Percentiles rank a stretch among this genome's conserved stretches.
Evolutionary conservation across 345 rosid species (phyloP).

Genomic region (Capsella bursapastoris): DNA sequence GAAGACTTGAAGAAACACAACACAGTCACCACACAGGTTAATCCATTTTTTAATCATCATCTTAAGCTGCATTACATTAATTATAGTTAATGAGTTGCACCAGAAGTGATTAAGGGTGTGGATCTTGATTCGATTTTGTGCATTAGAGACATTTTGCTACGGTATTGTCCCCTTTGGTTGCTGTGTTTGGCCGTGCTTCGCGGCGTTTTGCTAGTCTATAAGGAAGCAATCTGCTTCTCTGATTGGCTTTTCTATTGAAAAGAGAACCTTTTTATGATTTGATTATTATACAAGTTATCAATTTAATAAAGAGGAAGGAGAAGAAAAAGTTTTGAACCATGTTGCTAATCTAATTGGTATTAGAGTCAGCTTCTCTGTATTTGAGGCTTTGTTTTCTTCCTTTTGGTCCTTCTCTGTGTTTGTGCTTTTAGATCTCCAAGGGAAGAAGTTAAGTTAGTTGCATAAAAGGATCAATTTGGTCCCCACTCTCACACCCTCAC

Average conservation of each 20-base stretch:
- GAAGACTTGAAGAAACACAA: constrained; percentile 50
- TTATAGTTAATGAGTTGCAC: constrained; percentile 15
- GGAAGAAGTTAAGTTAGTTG: constrained; percentile 52
- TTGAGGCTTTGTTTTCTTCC: constrained; percentile 37
- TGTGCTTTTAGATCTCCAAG: constrained; percentile 59
- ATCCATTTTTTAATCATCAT: constrained; percentile 12
- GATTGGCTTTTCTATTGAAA: constrained; percentile 33
- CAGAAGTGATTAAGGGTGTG: constrained; percentile 35
- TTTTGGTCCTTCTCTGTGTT: constrained; percentile 44
- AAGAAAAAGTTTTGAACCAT: constrained; percentile 5
- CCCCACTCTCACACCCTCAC: constrained; percentile 74
- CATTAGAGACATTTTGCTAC: constrained; percentile 39
- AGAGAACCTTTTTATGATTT: constrained; percentile 27
- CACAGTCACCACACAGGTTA: constrained; percentile 32
- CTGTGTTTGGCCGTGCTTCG: constrained; percentile 29
- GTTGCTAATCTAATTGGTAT: constrained; percentile 37
- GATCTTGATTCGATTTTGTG: constrained; percentile 56
- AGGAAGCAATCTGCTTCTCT: constrained; percentile 41
- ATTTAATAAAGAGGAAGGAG: constrained; percentile 32
- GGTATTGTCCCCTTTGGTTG: constrained; percentile 44
- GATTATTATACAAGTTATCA: constrained; percentile 34
- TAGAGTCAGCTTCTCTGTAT: constrained; percentile 43
- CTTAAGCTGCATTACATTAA: constrained; percentile 31
- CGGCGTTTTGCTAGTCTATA: constrained; percentile 37
- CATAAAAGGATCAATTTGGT: constrained; percentile 50